Evolutionary conservation across 2,329 filamentous ascomycete genomes (phyloP), one percentile per base, ranked within the genome.

Genomic region (Fusarium phyllophilum): DNA sequence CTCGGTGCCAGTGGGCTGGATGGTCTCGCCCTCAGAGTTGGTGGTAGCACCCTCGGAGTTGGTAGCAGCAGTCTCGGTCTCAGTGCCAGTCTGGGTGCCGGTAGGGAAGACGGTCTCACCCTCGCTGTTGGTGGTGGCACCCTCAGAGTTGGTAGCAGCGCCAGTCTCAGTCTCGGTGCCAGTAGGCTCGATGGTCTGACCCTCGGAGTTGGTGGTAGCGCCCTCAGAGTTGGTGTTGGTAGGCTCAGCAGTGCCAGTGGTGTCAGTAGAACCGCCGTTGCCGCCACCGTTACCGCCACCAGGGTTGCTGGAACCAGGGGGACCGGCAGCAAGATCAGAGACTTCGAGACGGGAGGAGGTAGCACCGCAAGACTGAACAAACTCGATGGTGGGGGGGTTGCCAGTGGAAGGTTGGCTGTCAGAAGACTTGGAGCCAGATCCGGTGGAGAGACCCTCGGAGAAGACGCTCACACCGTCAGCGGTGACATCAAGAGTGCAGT

Each of bases 161-260:
- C 26, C 45, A 22, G 45, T 48, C 26, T 33, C 15, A 12, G 56
- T 58, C 2, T 15, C 36, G 13, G 39, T 41, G 39, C 39, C 58
- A 8, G 58, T 62, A 4, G 61, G 44, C 31, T 38, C 6, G 33
- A 67, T 8, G 5, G 65, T 66, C 45, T 67, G n/a, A 6, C 64
- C 51, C 4, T 67, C 62, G 3, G 33, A 41, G 64, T 67, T 67
- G 51, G 64, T 67, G 5, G 62, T 62, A 20, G 33, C 48, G 3
- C 46, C 46, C 34, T 66, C 59, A 8, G 26, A 20, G 63, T 66
- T 56, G 48, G 60, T 38, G 24, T 42, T 31, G 18, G 63, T 58
- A 22, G 55, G 39, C 17, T 58, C 29, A 56, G 6, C 34, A 4
- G 24, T 56, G 17, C 79, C 84, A 4, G 83, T 85, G 13, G 82